Percentiles rank a stretch among this genome's conserved stretches.
Evolutionary conservation across 2,329 filamentous ascomycete species (phyloP).

Genomic region (Calonectria pteridis): DNA sequence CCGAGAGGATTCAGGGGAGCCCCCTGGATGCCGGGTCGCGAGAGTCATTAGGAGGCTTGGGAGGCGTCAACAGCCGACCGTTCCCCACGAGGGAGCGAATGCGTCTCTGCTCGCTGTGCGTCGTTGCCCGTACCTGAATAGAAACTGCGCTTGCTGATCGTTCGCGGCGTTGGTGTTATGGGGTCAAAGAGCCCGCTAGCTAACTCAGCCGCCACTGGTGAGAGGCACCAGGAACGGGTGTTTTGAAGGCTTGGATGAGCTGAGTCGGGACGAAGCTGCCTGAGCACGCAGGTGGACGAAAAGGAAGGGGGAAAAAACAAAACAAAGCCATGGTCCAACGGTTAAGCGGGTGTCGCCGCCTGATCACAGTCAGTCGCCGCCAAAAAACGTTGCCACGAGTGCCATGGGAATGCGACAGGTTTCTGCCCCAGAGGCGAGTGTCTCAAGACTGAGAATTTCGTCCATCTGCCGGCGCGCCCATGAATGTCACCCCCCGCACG

Average conservation of each 20-base stretch:
- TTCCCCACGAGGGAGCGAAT: neutral
- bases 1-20: neutral
- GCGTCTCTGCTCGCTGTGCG: neutral
- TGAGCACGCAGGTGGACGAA: neutral
- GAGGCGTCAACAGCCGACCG: neutral
- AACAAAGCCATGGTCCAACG: neutral
- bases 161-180: neutral
- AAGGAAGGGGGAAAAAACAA: neutral
- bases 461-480: neutral
- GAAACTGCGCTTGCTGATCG: neutral
- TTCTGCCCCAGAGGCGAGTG: neutral
- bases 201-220: conserved; percentile 12
- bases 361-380: neutral
- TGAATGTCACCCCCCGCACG: neutral
- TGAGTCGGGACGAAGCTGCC: neutral
- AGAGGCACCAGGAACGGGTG: conserved; percentile 3
- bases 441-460: neutral
- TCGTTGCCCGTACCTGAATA: neutral
- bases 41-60: neutral
- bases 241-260: neutral
- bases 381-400: neutral
- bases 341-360: neutral
- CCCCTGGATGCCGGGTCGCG: neutral
- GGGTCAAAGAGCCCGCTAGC: conserved; percentile 8
- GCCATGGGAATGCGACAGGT: neutral